Evolutionary conservation across 1,139 yeast genomes (phyloP).

Genomic region (Kodamaea derodonti): DNA sequence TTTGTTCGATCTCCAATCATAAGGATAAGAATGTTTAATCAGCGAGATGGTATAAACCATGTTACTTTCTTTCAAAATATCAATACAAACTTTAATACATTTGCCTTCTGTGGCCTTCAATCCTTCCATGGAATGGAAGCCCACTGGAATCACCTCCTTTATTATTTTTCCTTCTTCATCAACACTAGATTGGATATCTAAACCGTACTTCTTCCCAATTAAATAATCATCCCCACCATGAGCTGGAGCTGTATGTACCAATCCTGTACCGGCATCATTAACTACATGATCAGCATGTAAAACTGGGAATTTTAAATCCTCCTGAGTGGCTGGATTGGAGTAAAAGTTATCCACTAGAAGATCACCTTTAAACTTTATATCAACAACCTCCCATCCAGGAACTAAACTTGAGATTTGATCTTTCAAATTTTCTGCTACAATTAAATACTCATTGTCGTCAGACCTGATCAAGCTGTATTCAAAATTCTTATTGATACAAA

Average conservation of each 20-base stretch:
- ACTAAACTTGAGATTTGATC: constrained; percentile 20
- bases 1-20: constrained; percentile 94
- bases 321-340: constrained; percentile 51
- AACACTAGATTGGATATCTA: constrained; percentile 71
- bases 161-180: constrained; percentile 69
- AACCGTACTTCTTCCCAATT: constrained; percentile 54
- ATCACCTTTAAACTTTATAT: constrained; percentile 35
- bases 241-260: constrained; percentile 97
- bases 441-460: constrained; percentile 32
- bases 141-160: constrained; percentile 36
- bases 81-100: constrained; percentile 36
- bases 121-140: constrained; percentile 46
- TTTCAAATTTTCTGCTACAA: constrained; percentile 49
- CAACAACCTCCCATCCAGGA: constrained; percentile 8
- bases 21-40: constrained; percentile 84
- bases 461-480: constrained; percentile 52
- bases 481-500: constrained; percentile 62
- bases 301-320: constrained; percentile 47
- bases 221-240: constrained; percentile 94
- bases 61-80: constrained; percentile 35
- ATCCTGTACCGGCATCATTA: constrained; percentile 81
- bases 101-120: constrained; percentile 61
- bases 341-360: constrained; percentile 46
- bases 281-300: constrained; percentile 82
- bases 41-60: constrained; percentile 50